Conservation (phyloP, 139 green algal genomes). For the Chlorella sp. region DNA sequence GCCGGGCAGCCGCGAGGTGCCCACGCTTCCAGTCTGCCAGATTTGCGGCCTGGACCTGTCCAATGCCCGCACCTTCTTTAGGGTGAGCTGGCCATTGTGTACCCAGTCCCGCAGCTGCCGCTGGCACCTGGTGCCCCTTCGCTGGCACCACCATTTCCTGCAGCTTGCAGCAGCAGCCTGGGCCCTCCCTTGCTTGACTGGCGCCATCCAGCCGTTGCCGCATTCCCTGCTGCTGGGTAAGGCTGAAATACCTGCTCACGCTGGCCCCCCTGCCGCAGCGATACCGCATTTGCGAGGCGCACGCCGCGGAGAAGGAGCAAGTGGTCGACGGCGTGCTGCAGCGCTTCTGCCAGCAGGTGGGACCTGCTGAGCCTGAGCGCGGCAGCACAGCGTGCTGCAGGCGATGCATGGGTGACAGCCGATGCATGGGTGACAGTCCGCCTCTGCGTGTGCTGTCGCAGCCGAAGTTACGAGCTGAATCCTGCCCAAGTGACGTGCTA, state of each 20-base stretch:
- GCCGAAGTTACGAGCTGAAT: too few relatives aligned
- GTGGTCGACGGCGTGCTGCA: not conserved
- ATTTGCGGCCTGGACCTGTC: slow-evolving; percentile 12
- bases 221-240: too few relatives aligned
- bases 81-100: slow-evolving; percentile 18
- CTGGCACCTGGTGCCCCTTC: not conserved
- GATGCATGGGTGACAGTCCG: too few relatives aligned
- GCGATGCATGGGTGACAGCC: too few relatives aligned
- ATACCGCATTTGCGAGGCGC: slow-evolving; percentile 22
- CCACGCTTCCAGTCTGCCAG: not conserved
- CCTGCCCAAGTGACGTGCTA: too few relatives aligned
- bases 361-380: not conserved
- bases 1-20: too few relatives aligned
- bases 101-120: too few relatives aligned
- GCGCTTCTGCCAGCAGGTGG: slow-evolving; percentile 37
- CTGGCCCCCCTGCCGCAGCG: not conserved
- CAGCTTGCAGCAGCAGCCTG: too few relatives aligned
- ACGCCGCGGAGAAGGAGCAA: not conserved
- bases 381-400: not conserved
- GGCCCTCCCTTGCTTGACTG: too few relatives aligned
- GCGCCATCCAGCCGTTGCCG: too few relatives aligned
- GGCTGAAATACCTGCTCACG: too few relatives aligned
- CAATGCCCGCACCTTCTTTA: not conserved
- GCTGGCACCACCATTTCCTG: not conserved
- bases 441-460: too few relatives aligned